A percentile compares a stretch with the other conserved stretches of the same genome.
phyloP scores from a whole-genome alignment of 768 basidiomycete genomes.

The Phylloporus arenicola region DNA sequence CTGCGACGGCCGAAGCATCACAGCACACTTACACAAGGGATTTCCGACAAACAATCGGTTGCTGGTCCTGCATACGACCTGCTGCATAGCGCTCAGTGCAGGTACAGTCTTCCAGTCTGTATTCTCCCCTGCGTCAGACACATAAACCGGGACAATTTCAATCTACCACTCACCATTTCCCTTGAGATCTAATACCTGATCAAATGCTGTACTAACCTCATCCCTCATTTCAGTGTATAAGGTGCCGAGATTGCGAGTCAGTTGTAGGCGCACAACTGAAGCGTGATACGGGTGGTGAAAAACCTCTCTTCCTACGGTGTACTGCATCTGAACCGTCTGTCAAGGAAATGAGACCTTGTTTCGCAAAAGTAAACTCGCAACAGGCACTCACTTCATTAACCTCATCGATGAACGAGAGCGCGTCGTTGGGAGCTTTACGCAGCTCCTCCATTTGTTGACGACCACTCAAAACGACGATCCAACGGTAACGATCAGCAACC shows the following conservation, averaged over 20 bases:
- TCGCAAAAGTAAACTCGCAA: neutral
- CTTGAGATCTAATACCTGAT: slow-evolving; percentile 30
- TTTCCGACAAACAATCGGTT: slow-evolving; percentile 47
- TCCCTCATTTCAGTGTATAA: slow-evolving; percentile 26
- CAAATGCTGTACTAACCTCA: slow-evolving; percentile 37
- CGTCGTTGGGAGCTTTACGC: slow-evolving; percentile 35
- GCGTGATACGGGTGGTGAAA: slow-evolving; percentile 29
- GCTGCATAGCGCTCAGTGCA: slow-evolving; percentile 23
- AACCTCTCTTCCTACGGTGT: slow-evolving; percentile 35
- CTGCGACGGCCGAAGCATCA: neutral
- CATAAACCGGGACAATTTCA: neutral
- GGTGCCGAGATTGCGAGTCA: slow-evolving; percentile 37
- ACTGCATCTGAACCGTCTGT: slow-evolving; percentile 35
- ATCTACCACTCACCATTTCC: slow-evolving; percentile 10
- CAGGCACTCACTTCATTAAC: slow-evolving; percentile 29
- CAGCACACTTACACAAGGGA: slow-evolving; percentile 34
- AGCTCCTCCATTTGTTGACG: slow-evolving; percentile 36
- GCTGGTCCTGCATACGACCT: slow-evolving; percentile 37
- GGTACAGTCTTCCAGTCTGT: slow-evolving; percentile 38
- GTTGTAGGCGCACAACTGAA: slow-evolving; percentile 23
- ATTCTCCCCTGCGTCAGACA: neutral
- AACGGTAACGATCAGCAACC: slow-evolving; percentile 26
- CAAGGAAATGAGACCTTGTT: neutral
- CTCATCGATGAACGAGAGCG: slow-evolving; percentile 33
- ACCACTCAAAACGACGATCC: slow-evolving; percentile 37